Conservation (phyloP, 306 rosid genomes). For the Gynostemma pentaphyllum region DNA sequence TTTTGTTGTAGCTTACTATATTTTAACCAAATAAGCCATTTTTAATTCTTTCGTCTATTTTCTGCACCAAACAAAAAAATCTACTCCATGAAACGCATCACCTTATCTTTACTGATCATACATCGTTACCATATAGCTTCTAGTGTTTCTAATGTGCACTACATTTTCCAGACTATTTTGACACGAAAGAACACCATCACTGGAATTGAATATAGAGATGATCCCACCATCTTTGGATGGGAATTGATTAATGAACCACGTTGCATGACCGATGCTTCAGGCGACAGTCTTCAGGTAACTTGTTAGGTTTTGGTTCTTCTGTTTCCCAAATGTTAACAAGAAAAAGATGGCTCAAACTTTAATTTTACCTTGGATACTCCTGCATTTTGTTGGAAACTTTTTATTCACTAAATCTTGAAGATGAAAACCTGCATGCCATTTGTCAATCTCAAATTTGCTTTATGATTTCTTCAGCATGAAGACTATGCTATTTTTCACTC, state of each 20-base stretch:
- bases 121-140: not conserved
- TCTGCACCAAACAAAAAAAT: not conserved
- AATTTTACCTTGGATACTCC: not conserved
- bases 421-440: not conserved
- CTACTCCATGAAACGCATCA: not conserved
- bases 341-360: not conserved
- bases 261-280: conserved; percentile 86
- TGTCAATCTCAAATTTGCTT: not conserved
- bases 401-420: not conserved
- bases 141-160: not conserved
- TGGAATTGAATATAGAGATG: conserved; percentile 77
- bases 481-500: not conserved
- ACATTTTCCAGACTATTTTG: conserved; percentile 50
- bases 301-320: conserved; percentile 9
- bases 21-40: not conserved
- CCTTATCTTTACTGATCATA: not conserved
- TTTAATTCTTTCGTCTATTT: not conserved
- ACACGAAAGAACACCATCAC: conserved; percentile 78
- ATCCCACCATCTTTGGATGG: conserved; percentile 92
- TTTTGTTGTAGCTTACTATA: not conserved
- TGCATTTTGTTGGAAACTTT: not conserved
- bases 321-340: not conserved
- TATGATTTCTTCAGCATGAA: not conserved
- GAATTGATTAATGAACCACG: conserved; percentile 98
- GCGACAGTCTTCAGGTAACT: conserved; percentile 92